Evolutionary conservation across 208 protist species (phyloP).

Genomic region (Leishmania turanica): DNA sequence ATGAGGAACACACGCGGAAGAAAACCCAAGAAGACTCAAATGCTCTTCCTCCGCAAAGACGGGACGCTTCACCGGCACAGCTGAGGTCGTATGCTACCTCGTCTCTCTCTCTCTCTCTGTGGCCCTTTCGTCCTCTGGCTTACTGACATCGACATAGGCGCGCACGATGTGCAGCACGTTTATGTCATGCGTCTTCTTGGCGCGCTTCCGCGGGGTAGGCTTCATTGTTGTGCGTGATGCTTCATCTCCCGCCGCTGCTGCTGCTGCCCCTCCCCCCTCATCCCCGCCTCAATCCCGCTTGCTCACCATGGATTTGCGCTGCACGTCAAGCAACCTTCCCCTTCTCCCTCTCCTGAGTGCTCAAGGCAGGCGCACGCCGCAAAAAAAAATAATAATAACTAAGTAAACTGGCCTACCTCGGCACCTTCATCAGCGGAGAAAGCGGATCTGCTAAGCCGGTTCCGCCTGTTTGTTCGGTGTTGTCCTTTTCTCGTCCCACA

Average conservation of each 20-base stretch:
- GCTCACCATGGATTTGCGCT: not conserved
- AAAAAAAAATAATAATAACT: not conserved
- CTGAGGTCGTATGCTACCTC: not conserved
- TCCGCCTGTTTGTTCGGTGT: not conserved
- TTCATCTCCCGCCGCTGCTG: too few species aligned
- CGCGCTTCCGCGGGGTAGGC: not conserved
- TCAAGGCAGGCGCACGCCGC: not conserved
- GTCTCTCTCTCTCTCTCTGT: not conserved
- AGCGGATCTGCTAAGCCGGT: not conserved
- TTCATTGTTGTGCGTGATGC: not conserved
- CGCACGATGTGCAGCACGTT: not conserved
- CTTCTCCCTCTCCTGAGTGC: not conserved
- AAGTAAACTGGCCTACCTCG: not conserved
- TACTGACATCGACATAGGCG: not conserved
- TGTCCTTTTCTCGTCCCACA: not conserved
- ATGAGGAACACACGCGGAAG: not conserved
- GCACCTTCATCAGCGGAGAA: not conserved
- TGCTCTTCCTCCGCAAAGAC: not conserved
- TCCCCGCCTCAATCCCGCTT: not conserved
- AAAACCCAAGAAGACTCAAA: not conserved
- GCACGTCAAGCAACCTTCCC: not conserved
- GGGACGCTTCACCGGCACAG: not conserved
- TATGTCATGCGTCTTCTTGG: not conserved
- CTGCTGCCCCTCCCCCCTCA: not conserved
- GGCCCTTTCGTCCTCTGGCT: not conserved